A percentile compares a stretch with the other conserved stretches of the same genome.
Conservation (phyloP, 139 green algal species). For the Spirogloea muscicola region DNA sequence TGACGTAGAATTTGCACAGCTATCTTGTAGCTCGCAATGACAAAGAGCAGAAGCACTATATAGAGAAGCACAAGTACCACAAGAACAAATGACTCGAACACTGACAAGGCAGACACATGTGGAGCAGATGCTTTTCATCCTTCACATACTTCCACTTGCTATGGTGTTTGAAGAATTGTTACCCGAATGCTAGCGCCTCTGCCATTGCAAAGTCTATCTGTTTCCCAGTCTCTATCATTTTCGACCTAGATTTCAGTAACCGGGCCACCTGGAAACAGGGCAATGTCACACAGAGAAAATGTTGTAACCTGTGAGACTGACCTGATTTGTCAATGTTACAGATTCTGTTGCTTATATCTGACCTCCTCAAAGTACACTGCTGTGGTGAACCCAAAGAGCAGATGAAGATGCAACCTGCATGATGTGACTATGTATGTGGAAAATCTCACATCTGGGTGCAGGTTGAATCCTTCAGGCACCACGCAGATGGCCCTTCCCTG, state of each 20-base stretch:
- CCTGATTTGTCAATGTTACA: neutral
- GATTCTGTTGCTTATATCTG: neutral
- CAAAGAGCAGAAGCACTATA: no score
- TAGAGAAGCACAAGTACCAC: no score
- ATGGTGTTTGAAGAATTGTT: no score
- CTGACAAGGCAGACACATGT: no score
- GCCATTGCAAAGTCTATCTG: slow-evolving; percentile 91
- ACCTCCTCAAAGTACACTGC: neutral
- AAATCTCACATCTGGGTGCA: slow-evolving; percentile 73
- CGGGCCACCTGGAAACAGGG: slow-evolving; percentile 52
- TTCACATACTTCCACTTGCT: no score
- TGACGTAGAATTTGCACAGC: no score
- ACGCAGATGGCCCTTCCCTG: slow-evolving; percentile 63
- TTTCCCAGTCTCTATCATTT: slow-evolving; percentile 69
- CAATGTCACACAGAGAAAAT: neutral
- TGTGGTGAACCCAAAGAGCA: neutral
- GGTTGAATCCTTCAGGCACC: slow-evolving; percentile 73
- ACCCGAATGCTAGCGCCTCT: slow-evolving; percentile 91
- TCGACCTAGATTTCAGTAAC: slow-evolving; percentile 71
- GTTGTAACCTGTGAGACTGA: neutral
- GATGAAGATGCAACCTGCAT: neutral
- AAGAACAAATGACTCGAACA: no score
- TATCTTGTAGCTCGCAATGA: no score
- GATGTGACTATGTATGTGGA: neutral
- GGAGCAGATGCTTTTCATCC: no score